Percentiles rank a stretch among this genome's conserved stretches.
Conservation (phyloP, 2,329 filamentous ascomycete species). For the Neonectria coccinea region DNA sequence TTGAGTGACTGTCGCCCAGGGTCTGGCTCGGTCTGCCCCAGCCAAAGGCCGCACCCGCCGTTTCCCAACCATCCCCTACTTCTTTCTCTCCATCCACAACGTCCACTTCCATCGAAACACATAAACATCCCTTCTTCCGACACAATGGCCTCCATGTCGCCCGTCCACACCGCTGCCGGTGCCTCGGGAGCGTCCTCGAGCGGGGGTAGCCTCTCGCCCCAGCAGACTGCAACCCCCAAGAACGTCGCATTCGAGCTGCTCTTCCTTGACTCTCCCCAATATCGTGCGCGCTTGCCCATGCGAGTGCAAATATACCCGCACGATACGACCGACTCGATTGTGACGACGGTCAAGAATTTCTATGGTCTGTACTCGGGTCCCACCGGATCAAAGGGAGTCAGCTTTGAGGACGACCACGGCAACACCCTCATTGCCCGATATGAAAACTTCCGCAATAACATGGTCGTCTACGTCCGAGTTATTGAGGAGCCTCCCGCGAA, state of each 20-base stretch:
- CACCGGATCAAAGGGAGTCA: slow-evolving; percentile 80
- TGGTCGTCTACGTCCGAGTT: slow-evolving; percentile 92
- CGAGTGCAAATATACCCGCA: slow-evolving; percentile 92
- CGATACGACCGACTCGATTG: slow-evolving; percentile 97
- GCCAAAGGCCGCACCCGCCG: slow-evolving; percentile 51
- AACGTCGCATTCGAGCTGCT: slow-evolving; percentile 84
- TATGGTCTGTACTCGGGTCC: slow-evolving; percentile 90
- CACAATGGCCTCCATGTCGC: slow-evolving; percentile 62
- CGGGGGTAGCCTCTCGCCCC: slow-evolving; percentile 61
- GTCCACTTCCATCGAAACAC: slow-evolving; percentile 40
- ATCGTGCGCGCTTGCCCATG: slow-evolving; percentile 82
- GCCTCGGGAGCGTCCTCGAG: slow-evolving; percentile 53
- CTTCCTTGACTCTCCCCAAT: slow-evolving; percentile 74
- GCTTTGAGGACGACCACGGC: slow-evolving; percentile 91
- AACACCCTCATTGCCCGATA: slow-evolving; percentile 95
- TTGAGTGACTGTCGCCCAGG: slow-evolving; percentile 47
- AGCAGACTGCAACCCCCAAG: slow-evolving; percentile 68
- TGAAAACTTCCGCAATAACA: slow-evolving; percentile 93
- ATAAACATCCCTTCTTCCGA: slow-evolving; percentile 43
- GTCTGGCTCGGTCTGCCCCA: slow-evolving; percentile 42
- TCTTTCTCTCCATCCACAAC: slow-evolving; percentile 36
- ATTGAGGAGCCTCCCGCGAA: slow-evolving; percentile 69
- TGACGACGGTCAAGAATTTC: slow-evolving; percentile 98
- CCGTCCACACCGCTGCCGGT: slow-evolving; percentile 52
- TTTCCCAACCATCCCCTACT: slow-evolving; percentile 38